Evolutionary conservation across 1,284 basidiomycete genomes (phyloP).

Genomic region (Leccinum pseudoinsigne): DNA sequence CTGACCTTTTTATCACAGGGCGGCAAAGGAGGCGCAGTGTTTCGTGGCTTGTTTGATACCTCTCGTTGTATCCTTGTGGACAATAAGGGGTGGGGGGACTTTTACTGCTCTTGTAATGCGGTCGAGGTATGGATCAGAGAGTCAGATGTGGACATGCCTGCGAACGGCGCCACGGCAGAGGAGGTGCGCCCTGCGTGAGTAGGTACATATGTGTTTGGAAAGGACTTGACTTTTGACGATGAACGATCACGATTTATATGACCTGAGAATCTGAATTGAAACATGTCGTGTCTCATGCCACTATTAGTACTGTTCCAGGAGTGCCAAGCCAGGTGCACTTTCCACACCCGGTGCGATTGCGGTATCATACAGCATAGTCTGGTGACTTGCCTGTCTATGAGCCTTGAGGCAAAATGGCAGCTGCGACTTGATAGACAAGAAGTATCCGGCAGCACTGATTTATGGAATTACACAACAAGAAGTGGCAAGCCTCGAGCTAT

Average conservation of each 20-base stretch:
- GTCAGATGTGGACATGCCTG: not conserved
- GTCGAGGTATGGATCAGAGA: slow-evolving; percentile 58
- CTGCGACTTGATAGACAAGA: too few relatives aligned
- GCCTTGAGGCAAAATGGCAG: too few relatives aligned
- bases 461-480: too few relatives aligned
- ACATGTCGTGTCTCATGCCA: not conserved
- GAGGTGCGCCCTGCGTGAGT: not conserved
- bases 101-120: slow-evolving; percentile 51
- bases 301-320: not conserved
- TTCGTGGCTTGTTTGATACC: slow-evolving; percentile 47
- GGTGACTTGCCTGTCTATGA: too few relatives aligned
- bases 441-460: too few relatives aligned
- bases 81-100: slow-evolving; percentile 56
- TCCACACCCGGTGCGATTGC: too few relatives aligned
- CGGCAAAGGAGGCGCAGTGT: slow-evolving; percentile 38
- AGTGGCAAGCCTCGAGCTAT: too few relatives aligned
- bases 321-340: too few relatives aligned
- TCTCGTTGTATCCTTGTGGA: slow-evolving; percentile 45
- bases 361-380: too few relatives aligned
- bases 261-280: not conserved
- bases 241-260: not conserved
- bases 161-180: not conserved
- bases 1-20: slow-evolving; percentile 16
- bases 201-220: not conserved
- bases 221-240: not conserved